Percentiles rank a stretch among this genome's conserved stretches.
Conservation (phyloP, 2,329 filamentous ascomycete species). For the Epichloe sylvatica region DNA sequence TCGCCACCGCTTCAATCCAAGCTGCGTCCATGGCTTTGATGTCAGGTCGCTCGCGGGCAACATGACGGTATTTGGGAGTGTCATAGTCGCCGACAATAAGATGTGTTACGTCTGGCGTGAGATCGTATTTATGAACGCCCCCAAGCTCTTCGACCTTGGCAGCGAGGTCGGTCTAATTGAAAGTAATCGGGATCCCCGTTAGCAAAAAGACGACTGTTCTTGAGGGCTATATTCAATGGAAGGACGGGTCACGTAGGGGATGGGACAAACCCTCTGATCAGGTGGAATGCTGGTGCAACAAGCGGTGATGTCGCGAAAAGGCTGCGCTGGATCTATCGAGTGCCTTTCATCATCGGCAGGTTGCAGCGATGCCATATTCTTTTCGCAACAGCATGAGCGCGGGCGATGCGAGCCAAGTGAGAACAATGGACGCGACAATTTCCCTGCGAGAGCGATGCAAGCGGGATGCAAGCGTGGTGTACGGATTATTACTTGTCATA, state of each 20-base stretch:
- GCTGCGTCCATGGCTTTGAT: constrained; percentile 68
- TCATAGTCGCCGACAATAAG: constrained; percentile 79
- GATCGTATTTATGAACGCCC: constrained; percentile 73
- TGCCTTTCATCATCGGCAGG: constrained; percentile 14
- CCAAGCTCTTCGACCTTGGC: constrained; percentile 65
- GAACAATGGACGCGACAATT: neutral
- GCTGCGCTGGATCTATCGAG: constrained; percentile 42
- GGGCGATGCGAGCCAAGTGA: neutral
- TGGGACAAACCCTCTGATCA: constrained; percentile 53
- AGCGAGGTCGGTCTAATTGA: constrained; percentile 40
- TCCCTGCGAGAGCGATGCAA: neutral
- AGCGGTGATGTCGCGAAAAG: constrained; percentile 59
- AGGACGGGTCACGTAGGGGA: neutral
- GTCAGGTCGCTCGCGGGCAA: constrained; percentile 77
- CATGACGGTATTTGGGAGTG: constrained; percentile 90
- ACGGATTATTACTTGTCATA: too few species aligned
- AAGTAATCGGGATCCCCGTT: neutral
- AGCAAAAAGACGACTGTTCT: neutral
- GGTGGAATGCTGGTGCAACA: constrained; percentile 79
- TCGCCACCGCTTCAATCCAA: constrained; percentile 71
- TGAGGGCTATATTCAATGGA: too few species aligned
- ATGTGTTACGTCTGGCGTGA: constrained; percentile 93
- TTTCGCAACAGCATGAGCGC: neutral
- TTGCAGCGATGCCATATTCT: constrained; percentile 17
- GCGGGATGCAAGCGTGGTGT: neutral